Percentiles rank a stretch among this genome's conserved stretches.
These are phyloP conservation scores for Botrytis paeoniae DNA, from an alignment of 2,329 filamentous ascomycete species.

Conservation along the genomic window DNA sequence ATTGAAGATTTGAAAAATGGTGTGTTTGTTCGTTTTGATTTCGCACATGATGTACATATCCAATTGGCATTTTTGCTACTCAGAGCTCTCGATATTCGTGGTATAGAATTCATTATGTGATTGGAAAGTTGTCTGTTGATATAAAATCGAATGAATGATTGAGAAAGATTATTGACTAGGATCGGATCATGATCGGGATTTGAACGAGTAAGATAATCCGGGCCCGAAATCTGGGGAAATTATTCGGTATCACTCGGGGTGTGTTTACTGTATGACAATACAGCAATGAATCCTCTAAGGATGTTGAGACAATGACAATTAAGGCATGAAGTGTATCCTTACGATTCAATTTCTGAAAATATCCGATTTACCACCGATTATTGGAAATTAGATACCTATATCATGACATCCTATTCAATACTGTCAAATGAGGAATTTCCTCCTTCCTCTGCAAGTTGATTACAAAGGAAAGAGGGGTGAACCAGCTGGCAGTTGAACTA, in stretches of 20 bases:
- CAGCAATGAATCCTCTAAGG: not conserved
- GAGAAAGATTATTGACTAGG: not conserved
- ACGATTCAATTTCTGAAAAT: not conserved
- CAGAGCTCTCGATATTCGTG: slow-evolving; percentile 27
- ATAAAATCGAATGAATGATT: not conserved
- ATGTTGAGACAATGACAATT: not conserved
- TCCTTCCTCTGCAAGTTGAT: slow-evolving; percentile 19
- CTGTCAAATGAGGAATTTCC: not conserved
- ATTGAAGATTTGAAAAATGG: slow-evolving; percentile 32
- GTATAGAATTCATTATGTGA: slow-evolving; percentile 24
- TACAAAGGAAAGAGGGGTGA: slow-evolving; percentile 16
- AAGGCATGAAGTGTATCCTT: not conserved
- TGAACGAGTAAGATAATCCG: slow-evolving; percentile 12
- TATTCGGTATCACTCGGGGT: not conserved
- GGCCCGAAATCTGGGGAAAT: slow-evolving; percentile 12
- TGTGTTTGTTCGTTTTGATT: slow-evolving; percentile 20
- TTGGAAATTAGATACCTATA: not conserved
- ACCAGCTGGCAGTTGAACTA: not conserved
- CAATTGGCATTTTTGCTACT: slow-evolving; percentile 32
- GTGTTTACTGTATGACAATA: not conserved
- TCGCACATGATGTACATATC: slow-evolving; percentile 35
- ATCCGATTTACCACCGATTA: not conserved
- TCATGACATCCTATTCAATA: not conserved
- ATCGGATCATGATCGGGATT: not conserved
- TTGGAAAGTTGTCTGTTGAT: not conserved